A percentile compares a stretch with the other conserved stretches of the same genome.
These are phyloP conservation scores for Trichocladium uniseriatum DNA, from an alignment of 495 filamentous ascomycete species.

Conservation along the genomic window DNA sequence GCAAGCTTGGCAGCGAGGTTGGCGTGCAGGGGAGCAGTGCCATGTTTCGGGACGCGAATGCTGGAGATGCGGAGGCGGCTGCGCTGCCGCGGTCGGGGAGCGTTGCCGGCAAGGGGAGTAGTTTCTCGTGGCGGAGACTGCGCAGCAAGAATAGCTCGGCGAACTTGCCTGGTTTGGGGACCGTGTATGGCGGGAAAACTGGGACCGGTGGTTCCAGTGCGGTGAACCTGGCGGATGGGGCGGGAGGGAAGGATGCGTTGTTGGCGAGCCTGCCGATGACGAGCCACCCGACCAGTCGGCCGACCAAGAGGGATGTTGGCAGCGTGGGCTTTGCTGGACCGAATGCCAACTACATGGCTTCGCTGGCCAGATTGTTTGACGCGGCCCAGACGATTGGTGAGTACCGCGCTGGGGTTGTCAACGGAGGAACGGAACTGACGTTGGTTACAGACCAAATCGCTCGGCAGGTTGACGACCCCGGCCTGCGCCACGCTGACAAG, in stretches of 20 bases:
- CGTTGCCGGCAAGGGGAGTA: slow-evolving; percentile 56
- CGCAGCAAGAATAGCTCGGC: slow-evolving; percentile 77
- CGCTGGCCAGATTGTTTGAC: slow-evolving; percentile 86
- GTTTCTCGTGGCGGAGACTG: slow-evolving; percentile 74
- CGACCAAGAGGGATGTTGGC: slow-evolving; percentile 57
- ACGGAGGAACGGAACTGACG: not conserved
- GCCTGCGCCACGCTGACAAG: slow-evolving; percentile 65
- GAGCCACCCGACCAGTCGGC: slow-evolving; percentile 47
- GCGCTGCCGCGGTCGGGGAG: slow-evolving; percentile 44
- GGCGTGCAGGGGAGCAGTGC: slow-evolving; percentile 60
- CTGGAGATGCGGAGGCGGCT: slow-evolving; percentile 8
- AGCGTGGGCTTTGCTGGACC: slow-evolving; percentile 68
- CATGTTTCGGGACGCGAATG: slow-evolving; percentile 57
- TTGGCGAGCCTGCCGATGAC: slow-evolving; percentile 82
- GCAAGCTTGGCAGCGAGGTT: slow-evolving; percentile 85
- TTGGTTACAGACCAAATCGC: slow-evolving; percentile 75
- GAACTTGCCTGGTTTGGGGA: slow-evolving; percentile 33
- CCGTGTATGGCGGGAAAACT: slow-evolving; percentile 36
- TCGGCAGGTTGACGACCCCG: slow-evolving; percentile 89
- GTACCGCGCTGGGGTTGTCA: slow-evolving; percentile 21
- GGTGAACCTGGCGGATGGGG: slow-evolving; percentile 33
- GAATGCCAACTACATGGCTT: slow-evolving; percentile 81
- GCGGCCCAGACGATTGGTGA: slow-evolving; percentile 87
- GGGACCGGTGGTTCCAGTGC: slow-evolving; percentile 16
- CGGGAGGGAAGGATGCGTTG: slow-evolving; percentile 47